Base-by-base conservation (phyloP, 1,284 basidiomycete genomes). In the Moesziomyces sp. region DNA sequence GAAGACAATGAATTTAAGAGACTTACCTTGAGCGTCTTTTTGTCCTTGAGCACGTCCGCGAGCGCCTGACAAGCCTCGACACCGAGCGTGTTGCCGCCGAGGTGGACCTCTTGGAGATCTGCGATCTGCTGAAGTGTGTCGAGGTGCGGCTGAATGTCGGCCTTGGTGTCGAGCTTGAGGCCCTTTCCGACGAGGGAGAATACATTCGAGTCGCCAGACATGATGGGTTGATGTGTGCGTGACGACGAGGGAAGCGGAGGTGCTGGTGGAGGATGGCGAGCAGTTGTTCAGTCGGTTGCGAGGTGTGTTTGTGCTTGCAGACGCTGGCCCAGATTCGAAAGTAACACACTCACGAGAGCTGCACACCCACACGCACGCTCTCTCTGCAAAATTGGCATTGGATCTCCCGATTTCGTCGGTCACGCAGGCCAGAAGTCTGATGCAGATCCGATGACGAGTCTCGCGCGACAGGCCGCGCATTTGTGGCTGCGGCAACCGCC, bases 71-170 rank as follows among this genome's bases (percentile, higher is more conserved):
- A 92, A 40, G 96, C 96, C 81, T 93, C 94, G 28, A 97, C 90
- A 57, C 97, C 96, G 54, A 98, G 88, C n/a, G 94, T 96, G 86
- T 99, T 98, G 28, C 94, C 96, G 55, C 94, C 93, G 63, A 99
- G 88, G 83, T 95, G 92, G 70, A 99, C 90, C 86, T 97, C 94
- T 85, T 87, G 85, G 19, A 88, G 86, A 42, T 90, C 89, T 77
- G 92, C 88, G 49, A 92, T 84, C 74, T 88, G 87, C 35, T 89
- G 87, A 24, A 98, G 66, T 58, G 76, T 57, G 1, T 74, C 65
- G 35, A 80, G 86, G 81, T 91, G 89, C 0, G 92, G 91, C 78
- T 91, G 89, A 64, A 96, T 91, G 79, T 97, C 93, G 9, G 88
- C 89, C 45, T 88, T 87, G 18, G 90, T 89, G 80, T 95, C 88